Conservation (phyloP, 2,329 filamentous ascomycete species). For the Apiospora phragmitis region DNA sequence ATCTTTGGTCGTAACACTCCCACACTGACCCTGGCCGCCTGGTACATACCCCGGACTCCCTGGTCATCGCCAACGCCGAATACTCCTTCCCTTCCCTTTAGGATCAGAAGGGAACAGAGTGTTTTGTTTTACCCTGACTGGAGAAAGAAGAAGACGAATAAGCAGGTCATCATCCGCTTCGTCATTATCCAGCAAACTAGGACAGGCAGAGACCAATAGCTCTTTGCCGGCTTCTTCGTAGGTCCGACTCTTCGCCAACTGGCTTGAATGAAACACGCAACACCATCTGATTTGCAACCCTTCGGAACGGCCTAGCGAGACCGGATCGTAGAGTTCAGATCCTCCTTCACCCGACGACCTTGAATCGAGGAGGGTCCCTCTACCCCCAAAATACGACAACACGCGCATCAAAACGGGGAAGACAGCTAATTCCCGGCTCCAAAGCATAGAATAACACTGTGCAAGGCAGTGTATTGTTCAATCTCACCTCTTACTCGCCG, state of each 20-base stretch:
- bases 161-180: neutral
- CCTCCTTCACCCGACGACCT: neutral
- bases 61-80: neutral
- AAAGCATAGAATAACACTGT: neutral
- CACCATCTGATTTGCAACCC: constrained; percentile 4
- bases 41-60: neutral
- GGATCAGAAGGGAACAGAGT: neutral
- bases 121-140: neutral
- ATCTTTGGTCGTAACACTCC: neutral
- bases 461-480: neutral
- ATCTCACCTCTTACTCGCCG: neutral
- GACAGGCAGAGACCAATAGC: neutral
- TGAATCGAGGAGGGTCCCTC: neutral
- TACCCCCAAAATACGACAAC: neutral
- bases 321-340: constrained; percentile 6
- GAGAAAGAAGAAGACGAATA: neutral
- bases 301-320: neutral
- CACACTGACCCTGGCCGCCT: neutral
- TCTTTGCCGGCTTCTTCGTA: constrained; percentile 1
- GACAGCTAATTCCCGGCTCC: neutral
- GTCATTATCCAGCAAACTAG: neutral
- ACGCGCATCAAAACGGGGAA: neutral
- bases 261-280: constrained; percentile 2
- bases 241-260: neutral
- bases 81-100: neutral